A percentile compares a stretch with the other conserved stretches of the same genome.
Evolutionary conservation across 2,329 filamentous ascomycete genomes (phyloP).

Genomic region (Daldinia sp.): DNA sequence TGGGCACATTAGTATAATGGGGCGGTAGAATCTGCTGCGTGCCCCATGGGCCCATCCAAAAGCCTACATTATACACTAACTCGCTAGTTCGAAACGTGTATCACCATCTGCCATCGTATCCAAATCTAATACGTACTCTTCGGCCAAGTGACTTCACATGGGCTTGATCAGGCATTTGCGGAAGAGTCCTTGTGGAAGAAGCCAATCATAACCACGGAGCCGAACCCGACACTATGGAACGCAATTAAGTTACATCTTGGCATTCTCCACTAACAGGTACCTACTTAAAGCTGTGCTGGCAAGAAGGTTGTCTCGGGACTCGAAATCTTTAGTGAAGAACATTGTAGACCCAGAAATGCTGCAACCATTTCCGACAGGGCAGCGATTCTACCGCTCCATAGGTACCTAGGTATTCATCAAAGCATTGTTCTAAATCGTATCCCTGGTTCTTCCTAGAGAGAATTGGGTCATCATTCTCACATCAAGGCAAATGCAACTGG

Average conservation of each 20-base stretch:
- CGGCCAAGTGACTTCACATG: slow-evolving; percentile 21
- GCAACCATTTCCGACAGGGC: slow-evolving; percentile 22
- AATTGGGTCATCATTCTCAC: slow-evolving; percentile 9
- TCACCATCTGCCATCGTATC: slow-evolving; percentile 4
- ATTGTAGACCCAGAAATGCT: slow-evolving; percentile 11
- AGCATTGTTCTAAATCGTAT: not conserved
- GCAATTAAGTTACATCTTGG: slow-evolving; percentile 32
- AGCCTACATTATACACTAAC: slow-evolving; percentile 6
- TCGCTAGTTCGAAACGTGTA: not conserved
- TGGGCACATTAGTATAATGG: slow-evolving; percentile 8
- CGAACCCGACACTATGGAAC: slow-evolving; percentile 34
- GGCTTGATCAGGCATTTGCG: slow-evolving; percentile 20
- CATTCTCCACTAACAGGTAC: slow-evolving; percentile 32
- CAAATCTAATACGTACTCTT: slow-evolving; percentile 25
- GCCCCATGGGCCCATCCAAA: not conserved
- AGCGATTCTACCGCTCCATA: slow-evolving; percentile 5
- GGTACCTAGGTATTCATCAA: too few relatives aligned
- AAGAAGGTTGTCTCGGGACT: slow-evolving; percentile 28
- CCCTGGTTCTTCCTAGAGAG: not conserved
- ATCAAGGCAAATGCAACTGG: slow-evolving; percentile 7
- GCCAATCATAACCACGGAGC: slow-evolving; percentile 26
- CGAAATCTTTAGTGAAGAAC: slow-evolving; percentile 34
- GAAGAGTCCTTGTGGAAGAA: slow-evolving; percentile 14
- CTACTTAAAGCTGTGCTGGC: slow-evolving; percentile 32
- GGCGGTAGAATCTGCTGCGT: slow-evolving; percentile 10